Evolutionary conservation across 176 grass and related monocot genomes (phyloP).

Genomic region (Ananas comosus): DNA sequence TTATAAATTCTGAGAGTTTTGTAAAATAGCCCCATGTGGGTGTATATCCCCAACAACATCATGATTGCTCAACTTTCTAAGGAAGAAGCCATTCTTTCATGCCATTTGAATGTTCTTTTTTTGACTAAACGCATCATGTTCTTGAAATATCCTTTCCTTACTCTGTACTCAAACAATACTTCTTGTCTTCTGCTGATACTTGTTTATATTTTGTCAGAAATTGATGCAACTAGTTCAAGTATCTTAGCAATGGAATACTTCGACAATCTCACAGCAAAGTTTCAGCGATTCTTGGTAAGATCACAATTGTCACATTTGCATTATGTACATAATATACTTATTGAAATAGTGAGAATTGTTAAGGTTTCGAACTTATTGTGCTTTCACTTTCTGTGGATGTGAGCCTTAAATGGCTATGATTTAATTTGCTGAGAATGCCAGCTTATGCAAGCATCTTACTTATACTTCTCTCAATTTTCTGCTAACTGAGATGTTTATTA

Average conservation of each 20-base stretch:
- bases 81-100: not conserved
- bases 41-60: no score
- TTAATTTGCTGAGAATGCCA: no score
- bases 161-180: not conserved
- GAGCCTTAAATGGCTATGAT: no score
- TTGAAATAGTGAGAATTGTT: not conserved
- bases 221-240: slow-evolving; percentile 35
- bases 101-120: not conserved
- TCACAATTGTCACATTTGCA: slow-evolving; percentile 6
- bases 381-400: not conserved
- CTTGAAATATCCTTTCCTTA: not conserved
- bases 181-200: slow-evolving; percentile 4
- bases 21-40: no score
- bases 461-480: no score
- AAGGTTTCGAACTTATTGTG: not conserved
- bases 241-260: slow-evolving; percentile 48
- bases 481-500: no score
- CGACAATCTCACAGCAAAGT: slow-evolving; percentile 33
- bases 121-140: not conserved
- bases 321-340: slow-evolving; percentile 1
- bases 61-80: not conserved
- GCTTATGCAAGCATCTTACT: no score
- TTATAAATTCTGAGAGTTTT: no score
- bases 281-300: slow-evolving; percentile 56
- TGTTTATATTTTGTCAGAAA: slow-evolving; percentile 29